Base-by-base conservation (phyloP, 139 green algal species). In the Gonium pectorale region DNA sequence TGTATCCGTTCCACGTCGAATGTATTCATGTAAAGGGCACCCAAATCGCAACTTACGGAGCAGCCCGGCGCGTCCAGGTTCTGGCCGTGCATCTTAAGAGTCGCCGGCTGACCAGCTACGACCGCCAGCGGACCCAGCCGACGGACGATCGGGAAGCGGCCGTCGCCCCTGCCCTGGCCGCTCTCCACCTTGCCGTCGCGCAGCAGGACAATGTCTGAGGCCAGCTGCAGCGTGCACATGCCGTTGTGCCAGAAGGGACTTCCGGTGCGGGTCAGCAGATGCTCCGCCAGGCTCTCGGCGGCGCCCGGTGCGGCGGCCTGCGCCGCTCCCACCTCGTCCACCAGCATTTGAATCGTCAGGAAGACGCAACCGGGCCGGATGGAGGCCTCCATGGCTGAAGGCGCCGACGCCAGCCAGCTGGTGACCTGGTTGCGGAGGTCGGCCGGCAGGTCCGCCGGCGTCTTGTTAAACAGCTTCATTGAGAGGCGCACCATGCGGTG, bases 281-380 rank as follows among this genome's bases (percentile, higher is more conserved):
- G 80, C 56, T 85, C 21, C 77, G 88, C 67, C 44, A 95, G 80
- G 35, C 68, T 41, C 31, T 60, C n/a, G n/a, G 91, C 21, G 21
- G 87, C 86, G 31, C 33, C 74, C 22, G 85, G 64, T 33, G 35
- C 81, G 40, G 37, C 27, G 40, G 70, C 79, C 11, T 33, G 43
- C 54, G 35, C 44, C 64, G 70, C 72, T 40, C 19, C 27, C 21
- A 15, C 40, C 67, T 73, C 67, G 51, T 83, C 59, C 37, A 95
- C 56, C 31, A 91, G 72, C 24, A 93, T 78, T 49, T 96, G 88
- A 9, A 95, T 56, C 0, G 90, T 93, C 49, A 97, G 73, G 87
- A 95, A 89, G n/a, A 97, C 92, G 79, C 94, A 97, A 46, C 95
- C 95, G 2, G 95, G 95, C 38, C 91, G 81, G 80, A 97, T 97